A percentile compares a stretch with the other conserved stretches of the same genome.
These are phyloP conservation scores for Vitis hybrid DNA, from an alignment of 177 flowering plant genomes.

Conservation along the genomic window DNA sequence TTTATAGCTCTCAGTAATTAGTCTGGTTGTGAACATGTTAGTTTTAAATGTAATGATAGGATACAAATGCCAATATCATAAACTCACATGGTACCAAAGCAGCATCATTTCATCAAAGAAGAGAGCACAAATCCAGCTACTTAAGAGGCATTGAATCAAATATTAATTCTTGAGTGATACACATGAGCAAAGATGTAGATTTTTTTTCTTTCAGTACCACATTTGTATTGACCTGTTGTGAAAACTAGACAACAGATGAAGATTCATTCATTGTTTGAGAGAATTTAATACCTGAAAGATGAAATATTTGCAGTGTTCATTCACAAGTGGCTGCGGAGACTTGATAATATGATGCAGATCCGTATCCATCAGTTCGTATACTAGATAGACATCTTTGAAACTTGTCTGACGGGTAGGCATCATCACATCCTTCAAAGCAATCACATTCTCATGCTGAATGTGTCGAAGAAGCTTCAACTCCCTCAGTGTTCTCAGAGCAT, in stretches of 20 bases:
- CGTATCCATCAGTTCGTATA: slow-evolving; percentile 51
- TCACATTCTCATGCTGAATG: slow-evolving; percentile 43
- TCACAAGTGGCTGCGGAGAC: slow-evolving; percentile 39
- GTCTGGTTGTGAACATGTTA: neutral
- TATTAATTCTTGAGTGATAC: neutral
- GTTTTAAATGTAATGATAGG: neutral
- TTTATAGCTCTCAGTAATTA: too few relatives aligned
- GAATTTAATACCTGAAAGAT: slow-evolving; percentile 37
- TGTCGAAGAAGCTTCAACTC: slow-evolving; percentile 43
- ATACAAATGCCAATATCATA: neutral
- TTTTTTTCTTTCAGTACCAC: neutral
- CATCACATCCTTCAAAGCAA: slow-evolving; percentile 50
- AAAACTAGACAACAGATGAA: neutral
- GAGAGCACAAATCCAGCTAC: neutral
- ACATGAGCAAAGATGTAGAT: neutral
- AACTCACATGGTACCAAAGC: neutral
- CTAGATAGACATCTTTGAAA: slow-evolving; percentile 46
- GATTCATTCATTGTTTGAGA: too few relatives aligned
- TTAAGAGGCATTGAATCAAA: neutral
- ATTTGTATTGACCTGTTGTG: neutral
- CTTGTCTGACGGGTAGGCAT: slow-evolving; percentile 28
- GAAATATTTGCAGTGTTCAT: slow-evolving; percentile 47
- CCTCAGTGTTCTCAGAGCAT: slow-evolving; percentile 41
- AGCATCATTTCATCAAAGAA: neutral
- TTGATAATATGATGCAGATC: slow-evolving; percentile 49